These are phyloP conservation scores for Pestalotiopsis sp. DNA, from an alignment of 2,329 filamentous ascomycete genomes.

Conservation along the genomic window DNA sequence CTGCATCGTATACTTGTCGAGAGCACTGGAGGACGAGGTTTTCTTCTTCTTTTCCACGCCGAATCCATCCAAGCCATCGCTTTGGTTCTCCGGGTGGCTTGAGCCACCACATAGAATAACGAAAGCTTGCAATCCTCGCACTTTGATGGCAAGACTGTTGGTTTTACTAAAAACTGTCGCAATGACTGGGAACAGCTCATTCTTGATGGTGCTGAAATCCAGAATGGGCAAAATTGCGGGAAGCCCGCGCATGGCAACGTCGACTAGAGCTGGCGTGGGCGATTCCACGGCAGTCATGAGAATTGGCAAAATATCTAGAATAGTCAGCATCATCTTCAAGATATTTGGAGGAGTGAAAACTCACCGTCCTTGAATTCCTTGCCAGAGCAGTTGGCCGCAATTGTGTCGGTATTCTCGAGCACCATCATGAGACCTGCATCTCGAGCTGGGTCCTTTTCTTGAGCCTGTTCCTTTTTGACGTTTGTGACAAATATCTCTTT, in stretches of 20 bases:
- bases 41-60: slow-evolving; percentile 59
- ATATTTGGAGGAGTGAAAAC: slow-evolving; percentile 26
- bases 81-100: slow-evolving; percentile 45
- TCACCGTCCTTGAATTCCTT: slow-evolving; percentile 92
- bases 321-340: neutral
- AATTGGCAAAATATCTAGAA: slow-evolving; percentile 80
- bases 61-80: slow-evolving; percentile 78
- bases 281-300: slow-evolving; percentile 83
- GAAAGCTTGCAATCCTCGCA: slow-evolving; percentile 87
- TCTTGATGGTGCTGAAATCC: slow-evolving; percentile 96
- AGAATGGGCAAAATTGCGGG: slow-evolving; percentile 81
- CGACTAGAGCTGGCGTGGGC: slow-evolving; percentile 83
- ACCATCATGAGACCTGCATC: slow-evolving; percentile 92
- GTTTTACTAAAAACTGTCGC: slow-evolving; percentile 90
- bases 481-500: slow-evolving; percentile 77
- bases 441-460: slow-evolving; percentile 78
- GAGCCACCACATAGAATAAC: slow-evolving; percentile 83
- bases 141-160: slow-evolving; percentile 91
- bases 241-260: slow-evolving; percentile 78
- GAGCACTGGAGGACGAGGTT: slow-evolving; percentile 68
- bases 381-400: slow-evolving; percentile 79
- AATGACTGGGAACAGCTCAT: slow-evolving; percentile 92
- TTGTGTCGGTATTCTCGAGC: slow-evolving; percentile 75
- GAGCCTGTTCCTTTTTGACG: slow-evolving; percentile 52
- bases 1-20: slow-evolving; percentile 98